These are phyloP conservation scores for Cucumis cinereus DNA, from an alignment of 306 rosid species.

Conservation along the genomic window DNA sequence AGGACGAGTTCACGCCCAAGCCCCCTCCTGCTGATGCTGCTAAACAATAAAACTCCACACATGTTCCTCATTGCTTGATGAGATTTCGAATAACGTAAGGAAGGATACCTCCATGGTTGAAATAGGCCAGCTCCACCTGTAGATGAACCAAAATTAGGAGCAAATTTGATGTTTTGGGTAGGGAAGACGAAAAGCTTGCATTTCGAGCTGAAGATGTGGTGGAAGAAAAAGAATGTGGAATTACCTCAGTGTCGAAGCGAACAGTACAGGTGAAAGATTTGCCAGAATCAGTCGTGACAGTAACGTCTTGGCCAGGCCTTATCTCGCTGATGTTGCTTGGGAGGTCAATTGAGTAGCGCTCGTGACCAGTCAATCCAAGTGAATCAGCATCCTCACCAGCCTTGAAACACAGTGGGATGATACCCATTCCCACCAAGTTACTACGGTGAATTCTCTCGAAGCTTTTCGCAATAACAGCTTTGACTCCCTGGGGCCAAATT, in stretches of 20 bases:
- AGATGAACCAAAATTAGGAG: not conserved
- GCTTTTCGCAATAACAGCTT: constrained; percentile 88
- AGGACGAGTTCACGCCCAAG: not conserved
- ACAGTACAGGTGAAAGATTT: constrained; percentile 70
- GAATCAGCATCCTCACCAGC: constrained; percentile 75
- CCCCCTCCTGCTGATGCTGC: constrained; percentile 23
- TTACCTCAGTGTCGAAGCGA: constrained; percentile 90
- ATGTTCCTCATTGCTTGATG: constrained; percentile 32
- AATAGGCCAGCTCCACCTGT: constrained; percentile 86
- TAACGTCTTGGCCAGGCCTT: constrained; percentile 86
- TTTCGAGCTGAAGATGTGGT: not conserved
- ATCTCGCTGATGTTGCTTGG: constrained; percentile 56
- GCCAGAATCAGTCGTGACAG: constrained; percentile 60
- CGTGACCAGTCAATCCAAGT: constrained; percentile 81
- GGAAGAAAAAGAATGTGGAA: not conserved
- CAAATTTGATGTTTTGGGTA: not conserved
- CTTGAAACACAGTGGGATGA: constrained; percentile 85
- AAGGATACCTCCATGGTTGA: constrained; percentile 82
- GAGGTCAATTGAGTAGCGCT: constrained; percentile 76
- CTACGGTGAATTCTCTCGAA: constrained; percentile 93
- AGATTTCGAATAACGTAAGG: constrained; percentile 71
- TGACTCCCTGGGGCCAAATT: constrained; percentile 52
- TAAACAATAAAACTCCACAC: constrained; percentile 36
- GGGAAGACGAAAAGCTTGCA: not conserved
- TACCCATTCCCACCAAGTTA: constrained; percentile 92